phyloP scores from a whole-genome alignment of 2,329 filamentous ascomycete species.

The Fonsecaea erecta region DNA sequence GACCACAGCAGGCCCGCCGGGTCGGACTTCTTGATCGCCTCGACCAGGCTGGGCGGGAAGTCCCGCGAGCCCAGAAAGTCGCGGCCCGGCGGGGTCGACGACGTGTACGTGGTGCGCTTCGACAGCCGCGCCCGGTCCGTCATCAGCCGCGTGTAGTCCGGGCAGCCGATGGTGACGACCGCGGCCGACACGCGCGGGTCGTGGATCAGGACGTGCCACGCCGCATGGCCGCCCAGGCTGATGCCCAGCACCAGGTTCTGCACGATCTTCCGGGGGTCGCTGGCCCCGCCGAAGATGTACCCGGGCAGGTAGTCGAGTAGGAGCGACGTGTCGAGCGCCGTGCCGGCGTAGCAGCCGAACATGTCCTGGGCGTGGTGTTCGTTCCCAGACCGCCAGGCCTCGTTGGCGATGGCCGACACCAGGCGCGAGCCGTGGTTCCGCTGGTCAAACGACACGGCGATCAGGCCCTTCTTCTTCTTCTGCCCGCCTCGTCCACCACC shows the following conservation, averaged over 20 bases:
- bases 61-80: constrained; percentile 76
- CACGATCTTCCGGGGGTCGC: constrained; percentile 49
- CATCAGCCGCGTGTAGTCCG: constrained; percentile 84
- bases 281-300: constrained; percentile 66
- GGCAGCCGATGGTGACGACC: constrained; percentile 83
- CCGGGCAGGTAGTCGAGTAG: constrained; percentile 78
- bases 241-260: constrained; percentile 79
- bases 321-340: constrained; percentile 72
- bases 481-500: too few species aligned
- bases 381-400: constrained; percentile 80
- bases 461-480: constrained; percentile 60
- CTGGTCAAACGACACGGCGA: constrained; percentile 88
- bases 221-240: constrained; percentile 83
- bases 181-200: constrained; percentile 80
- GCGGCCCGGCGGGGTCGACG: constrained; percentile 60
- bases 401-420: constrained; percentile 70
- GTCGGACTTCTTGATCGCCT: constrained; percentile 68
- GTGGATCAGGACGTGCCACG: constrained; percentile 80
- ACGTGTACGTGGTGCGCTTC: constrained; percentile 65
- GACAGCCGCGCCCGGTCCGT: constrained; percentile 74
- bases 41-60: constrained; percentile 72
- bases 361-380: constrained; percentile 86
- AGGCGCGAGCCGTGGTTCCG: constrained; percentile 83
- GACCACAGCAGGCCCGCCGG: constrained; percentile 70
- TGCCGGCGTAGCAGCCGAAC: constrained; percentile 69